Conservation (phyloP, 768 basidiomycete genomes). For the Hypholoma sublateritium region DNA sequence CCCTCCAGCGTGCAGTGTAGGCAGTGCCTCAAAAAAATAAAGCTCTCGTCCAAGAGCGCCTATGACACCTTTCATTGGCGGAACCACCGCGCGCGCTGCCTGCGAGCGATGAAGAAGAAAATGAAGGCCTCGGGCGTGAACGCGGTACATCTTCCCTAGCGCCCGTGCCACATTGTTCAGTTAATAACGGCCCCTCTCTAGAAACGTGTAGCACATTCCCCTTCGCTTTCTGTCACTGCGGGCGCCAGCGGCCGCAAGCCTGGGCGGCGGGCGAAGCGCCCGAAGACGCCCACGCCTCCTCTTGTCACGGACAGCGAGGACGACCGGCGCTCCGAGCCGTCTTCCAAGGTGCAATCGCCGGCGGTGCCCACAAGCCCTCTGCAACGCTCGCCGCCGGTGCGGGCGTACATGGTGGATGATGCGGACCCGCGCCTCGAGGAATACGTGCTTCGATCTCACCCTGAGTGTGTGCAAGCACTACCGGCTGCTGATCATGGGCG, state of each 20-base stretch:
- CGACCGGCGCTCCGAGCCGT: slow-evolving; percentile 18
- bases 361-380: slow-evolving; percentile 2
- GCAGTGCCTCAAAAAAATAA: slow-evolving; percentile 56
- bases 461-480: slow-evolving; percentile 20
- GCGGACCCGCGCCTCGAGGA: slow-evolving; percentile 25
- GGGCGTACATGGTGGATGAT: slow-evolving; percentile 6
- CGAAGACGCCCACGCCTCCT: slow-evolving; percentile 20
- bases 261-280: slow-evolving; percentile 2
- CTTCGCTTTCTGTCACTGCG: slow-evolving; percentile 5
- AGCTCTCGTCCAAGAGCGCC: slow-evolving; percentile 64
- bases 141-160: slow-evolving; percentile 7
- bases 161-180: slow-evolving; percentile 26
- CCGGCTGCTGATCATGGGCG: slow-evolving; percentile 29
- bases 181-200: slow-evolving; percentile 28
- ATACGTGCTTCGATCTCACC: slow-evolving; percentile 31
- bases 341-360: slow-evolving; percentile 15
- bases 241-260: slow-evolving; percentile 5
- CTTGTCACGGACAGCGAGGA: slow-evolving; percentile 24
- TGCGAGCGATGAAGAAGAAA: slow-evolving; percentile 33
- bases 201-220: slow-evolving; percentile 20
- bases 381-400: slow-evolving; percentile 5
- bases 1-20: slow-evolving; percentile 54
- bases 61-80: slow-evolving; percentile 71
- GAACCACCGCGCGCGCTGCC: slow-evolving; percentile 61
- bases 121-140: slow-evolving; percentile 15